Evolutionary conservation across 345 rosid genomes (phyloP).

Genomic region (Populus pruinosa): DNA sequence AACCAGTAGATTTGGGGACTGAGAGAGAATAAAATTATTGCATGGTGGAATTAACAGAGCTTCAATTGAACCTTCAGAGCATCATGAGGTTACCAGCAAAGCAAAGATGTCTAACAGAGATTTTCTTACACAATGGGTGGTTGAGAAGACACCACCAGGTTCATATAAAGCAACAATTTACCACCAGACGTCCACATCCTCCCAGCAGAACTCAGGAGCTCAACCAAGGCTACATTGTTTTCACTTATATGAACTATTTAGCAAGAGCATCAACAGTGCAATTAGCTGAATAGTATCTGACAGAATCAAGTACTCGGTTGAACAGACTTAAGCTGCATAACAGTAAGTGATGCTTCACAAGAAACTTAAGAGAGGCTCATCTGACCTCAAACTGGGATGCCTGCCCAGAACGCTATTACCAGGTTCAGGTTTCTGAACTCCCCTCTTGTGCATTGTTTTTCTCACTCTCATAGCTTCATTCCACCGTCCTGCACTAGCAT

Average conservation of each 20-base stretch:
- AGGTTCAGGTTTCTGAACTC: slow-evolving; percentile 35
- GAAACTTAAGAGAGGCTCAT: background rate
- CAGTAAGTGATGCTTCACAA: background rate
- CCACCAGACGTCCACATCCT: background rate
- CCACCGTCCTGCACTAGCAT: slow-evolving; percentile 38
- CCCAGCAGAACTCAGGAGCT: background rate
- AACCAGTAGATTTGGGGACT: background rate
- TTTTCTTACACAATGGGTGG: background rate
- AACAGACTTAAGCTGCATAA: background rate
- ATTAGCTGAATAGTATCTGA: background rate
- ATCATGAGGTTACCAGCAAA: background rate
- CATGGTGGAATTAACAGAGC: background rate
- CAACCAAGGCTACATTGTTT: background rate
- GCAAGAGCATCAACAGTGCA: background rate
- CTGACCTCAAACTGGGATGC: background rate
- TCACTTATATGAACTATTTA: background rate
- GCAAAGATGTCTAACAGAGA: background rate
- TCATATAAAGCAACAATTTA: background rate
- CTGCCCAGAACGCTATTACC: slow-evolving; percentile 26
- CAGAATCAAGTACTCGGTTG: background rate
- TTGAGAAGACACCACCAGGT: background rate
- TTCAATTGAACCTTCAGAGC: background rate
- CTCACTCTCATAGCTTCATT: slow-evolving; percentile 26
- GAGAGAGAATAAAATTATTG: background rate
- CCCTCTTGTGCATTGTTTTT: slow-evolving; percentile 25